Evolutionary conservation across 768 basidiomycete species (phyloP).

Genomic region (Mycena floridula): DNA sequence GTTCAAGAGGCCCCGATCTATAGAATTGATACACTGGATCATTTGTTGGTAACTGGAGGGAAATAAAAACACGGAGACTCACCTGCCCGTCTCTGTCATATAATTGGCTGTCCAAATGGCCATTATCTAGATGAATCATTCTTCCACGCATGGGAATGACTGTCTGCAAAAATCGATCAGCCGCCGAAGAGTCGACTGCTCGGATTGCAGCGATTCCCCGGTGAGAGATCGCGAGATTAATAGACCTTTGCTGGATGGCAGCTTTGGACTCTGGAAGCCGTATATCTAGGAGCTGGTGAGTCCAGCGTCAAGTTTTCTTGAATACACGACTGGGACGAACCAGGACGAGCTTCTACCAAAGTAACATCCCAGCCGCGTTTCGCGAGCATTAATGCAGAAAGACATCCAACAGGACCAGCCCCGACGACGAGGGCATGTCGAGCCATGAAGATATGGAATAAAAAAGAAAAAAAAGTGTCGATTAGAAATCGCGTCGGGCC

Average conservation of each 20-base stretch:
- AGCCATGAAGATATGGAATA: not conserved
- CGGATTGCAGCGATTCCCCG: constrained; percentile 87
- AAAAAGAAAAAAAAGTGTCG: not conserved
- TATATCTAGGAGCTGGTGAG: constrained; percentile 53
- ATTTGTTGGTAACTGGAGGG: constrained; percentile 13
- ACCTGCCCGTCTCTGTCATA: constrained; percentile 91
- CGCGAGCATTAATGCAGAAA: constrained; percentile 80
- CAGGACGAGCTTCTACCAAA: constrained; percentile 74
- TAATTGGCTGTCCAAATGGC: constrained; percentile 71
- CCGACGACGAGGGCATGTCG: constrained; percentile 68
- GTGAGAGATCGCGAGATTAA: constrained; percentile 93
- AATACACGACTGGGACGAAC: constrained; percentile 33
- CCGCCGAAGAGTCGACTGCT: constrained; percentile 66
- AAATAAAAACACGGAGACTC: constrained; percentile 17
- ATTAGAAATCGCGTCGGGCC: not conserved
- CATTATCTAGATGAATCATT: constrained; percentile 83
- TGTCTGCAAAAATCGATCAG: constrained; percentile 64
- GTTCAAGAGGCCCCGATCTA: constrained; percentile 85
- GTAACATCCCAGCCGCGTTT: constrained; percentile 83
- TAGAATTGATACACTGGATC: constrained; percentile 85
- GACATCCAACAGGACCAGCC: constrained; percentile 92
- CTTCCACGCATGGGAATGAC: constrained; percentile 93
- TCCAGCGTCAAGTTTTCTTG: constrained; percentile 5
- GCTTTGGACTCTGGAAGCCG: constrained; percentile 66
- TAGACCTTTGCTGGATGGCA: constrained; percentile 73